Evolutionary conservation across 139 green algal species (phyloP).

Genomic region (Eudorina sp.): DNA sequence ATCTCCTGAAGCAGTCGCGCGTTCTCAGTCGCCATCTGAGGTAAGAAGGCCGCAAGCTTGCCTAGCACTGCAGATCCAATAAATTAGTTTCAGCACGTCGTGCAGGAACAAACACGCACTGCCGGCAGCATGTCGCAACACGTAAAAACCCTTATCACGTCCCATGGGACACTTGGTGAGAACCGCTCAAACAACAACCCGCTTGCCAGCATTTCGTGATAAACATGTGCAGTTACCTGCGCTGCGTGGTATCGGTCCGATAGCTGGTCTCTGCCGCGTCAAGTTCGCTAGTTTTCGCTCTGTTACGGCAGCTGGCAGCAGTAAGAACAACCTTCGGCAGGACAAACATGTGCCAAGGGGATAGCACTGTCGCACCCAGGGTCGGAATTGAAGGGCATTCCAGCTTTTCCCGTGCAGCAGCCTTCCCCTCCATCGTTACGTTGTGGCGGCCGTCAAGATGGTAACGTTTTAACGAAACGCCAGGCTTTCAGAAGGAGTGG

Average conservation of each 20-base stretch:
- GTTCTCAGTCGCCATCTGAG: slow-evolving; percentile 63
- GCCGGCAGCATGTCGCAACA: no score
- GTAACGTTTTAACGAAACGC: no score
- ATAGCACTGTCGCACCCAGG: slow-evolving; percentile 24
- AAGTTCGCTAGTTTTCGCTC: slow-evolving; percentile 25
- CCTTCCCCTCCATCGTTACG: slow-evolving; percentile 14
- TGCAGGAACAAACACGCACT: no score
- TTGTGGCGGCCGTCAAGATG: no score
- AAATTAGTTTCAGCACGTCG: no score
- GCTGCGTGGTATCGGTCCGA: slow-evolving; percentile 43
- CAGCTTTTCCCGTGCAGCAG: slow-evolving; percentile 14
- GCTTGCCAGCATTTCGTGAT: no score
- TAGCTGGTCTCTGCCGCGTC: slow-evolving; percentile 22
- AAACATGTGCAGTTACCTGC: slow-evolving; percentile 30
- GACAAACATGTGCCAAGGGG: no score
- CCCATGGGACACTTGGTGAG: no score
- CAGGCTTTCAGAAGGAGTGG: no score
- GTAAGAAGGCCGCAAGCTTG: slow-evolving; percentile 55
- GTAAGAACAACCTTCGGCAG: no score
- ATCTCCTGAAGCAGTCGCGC: slow-evolving; percentile 54
- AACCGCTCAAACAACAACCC: no score
- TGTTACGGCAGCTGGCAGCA: background rate
- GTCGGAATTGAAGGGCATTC: slow-evolving; percentile 24
- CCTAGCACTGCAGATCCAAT: slow-evolving; percentile 60
- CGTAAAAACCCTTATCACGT: no score